Evolutionary conservation across 1,139 yeast species (phyloP).

Genomic region (Kodamaea alishanica): DNA sequence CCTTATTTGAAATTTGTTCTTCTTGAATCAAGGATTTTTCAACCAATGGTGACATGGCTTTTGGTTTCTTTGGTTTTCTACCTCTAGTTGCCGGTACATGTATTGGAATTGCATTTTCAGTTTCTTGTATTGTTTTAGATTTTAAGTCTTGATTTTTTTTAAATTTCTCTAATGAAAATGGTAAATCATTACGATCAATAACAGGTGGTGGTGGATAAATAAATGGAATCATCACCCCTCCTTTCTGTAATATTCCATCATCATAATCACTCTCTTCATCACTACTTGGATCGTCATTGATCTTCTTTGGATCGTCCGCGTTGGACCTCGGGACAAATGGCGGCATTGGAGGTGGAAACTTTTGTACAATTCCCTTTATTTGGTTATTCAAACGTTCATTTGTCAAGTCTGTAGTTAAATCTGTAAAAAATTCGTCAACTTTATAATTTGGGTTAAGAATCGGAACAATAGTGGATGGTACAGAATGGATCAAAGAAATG

Average conservation of each 20-base stretch:
- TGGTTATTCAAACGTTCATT: slow-evolving; percentile 21
- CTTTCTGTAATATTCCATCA: slow-evolving; percentile 7
- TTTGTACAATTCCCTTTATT: slow-evolving; percentile 23
- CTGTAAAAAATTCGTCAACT: slow-evolving; percentile 35
- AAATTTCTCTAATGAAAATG: slow-evolving; percentile 19
- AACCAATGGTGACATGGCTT: neutral
- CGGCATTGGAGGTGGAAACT: slow-evolving; percentile 44
- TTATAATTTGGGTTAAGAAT: slow-evolving; percentile 32
- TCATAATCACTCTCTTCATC: slow-evolving; percentile 10
- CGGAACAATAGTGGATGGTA: slow-evolving; percentile 40
- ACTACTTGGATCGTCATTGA: slow-evolving; percentile 8
- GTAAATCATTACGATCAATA: slow-evolving; percentile 23
- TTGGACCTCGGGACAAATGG: slow-evolving; percentile 21
- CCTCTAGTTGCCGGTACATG: slow-evolving; percentile 10
- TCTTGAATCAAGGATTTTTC: neutral
- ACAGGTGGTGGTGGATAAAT: slow-evolving; percentile 45
- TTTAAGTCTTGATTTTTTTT: slow-evolving; percentile 4
- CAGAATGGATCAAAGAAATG: slow-evolving; percentile 24
- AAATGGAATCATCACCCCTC: slow-evolving; percentile 46
- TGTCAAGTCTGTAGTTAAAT: slow-evolving; percentile 21
- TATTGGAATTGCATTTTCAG: neutral
- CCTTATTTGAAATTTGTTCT: neutral
- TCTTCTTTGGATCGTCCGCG: slow-evolving; percentile 7
- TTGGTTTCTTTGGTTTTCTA: slow-evolving; percentile 10
- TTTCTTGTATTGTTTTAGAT: slow-evolving; percentile 1